phyloP scores from a whole-genome alignment of 306 rosid genomes.

The Casuarina glauca region DNA sequence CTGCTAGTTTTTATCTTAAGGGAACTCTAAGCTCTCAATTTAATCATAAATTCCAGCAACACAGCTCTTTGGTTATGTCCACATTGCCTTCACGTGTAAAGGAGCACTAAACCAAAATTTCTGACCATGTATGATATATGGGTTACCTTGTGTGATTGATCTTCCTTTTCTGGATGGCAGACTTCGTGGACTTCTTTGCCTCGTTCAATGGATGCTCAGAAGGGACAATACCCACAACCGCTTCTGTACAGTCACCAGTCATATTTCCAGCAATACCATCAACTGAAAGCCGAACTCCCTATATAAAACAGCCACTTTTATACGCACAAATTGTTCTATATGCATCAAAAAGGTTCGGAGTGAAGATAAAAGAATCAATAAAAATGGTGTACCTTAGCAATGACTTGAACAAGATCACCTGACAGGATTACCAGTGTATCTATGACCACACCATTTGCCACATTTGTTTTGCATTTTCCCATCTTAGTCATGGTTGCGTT shows the following conservation, averaged over 20 bases:
- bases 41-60: constrained; percentile 1
- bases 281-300: constrained; percentile 67
- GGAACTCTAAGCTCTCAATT: not conserved
- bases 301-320: constrained; percentile 22
- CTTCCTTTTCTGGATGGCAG: constrained; percentile 33
- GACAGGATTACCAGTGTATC: constrained; percentile 72
- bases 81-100: not conserved
- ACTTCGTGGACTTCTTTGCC: constrained; percentile 32
- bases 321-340: constrained; percentile 23
- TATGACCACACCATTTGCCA: constrained; percentile 45
- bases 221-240: constrained; percentile 33
- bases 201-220: constrained; percentile 28
- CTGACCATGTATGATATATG: constrained; percentile 20
- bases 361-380: constrained; percentile 9
- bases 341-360: not conserved
- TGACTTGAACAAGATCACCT: constrained; percentile 76
- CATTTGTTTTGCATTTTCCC: constrained; percentile 56
- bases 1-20: not conserved
- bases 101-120: constrained; percentile 10
- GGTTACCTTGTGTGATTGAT: constrained; percentile 58
- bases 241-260: constrained; percentile 43
- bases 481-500: constrained; percentile 72
- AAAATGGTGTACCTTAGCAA: constrained; percentile 58
- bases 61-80: not conserved
- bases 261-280: constrained; percentile 50